A percentile compares a stretch with the other conserved stretches of the same genome.
Evolutionary conservation across 1,284 basidiomycete species (phyloP).

Genomic region (Trichosporon faecale): DNA sequence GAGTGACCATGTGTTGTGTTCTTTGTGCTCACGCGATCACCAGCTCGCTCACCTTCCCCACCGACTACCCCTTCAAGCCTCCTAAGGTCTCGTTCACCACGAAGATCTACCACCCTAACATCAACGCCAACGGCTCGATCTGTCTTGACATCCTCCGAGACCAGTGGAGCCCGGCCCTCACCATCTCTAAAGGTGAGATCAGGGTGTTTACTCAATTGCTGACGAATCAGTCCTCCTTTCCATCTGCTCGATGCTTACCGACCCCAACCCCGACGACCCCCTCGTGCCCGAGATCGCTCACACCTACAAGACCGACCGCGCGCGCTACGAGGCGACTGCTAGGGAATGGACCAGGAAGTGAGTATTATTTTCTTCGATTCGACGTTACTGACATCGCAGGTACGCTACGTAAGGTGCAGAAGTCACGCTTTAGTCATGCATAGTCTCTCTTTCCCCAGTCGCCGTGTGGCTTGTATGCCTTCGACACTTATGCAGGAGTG

Average conservation of each 20-base stretch:
- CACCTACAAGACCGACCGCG: slow-evolving; percentile 90
- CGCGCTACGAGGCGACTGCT: slow-evolving; percentile 89
- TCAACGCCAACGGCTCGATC: slow-evolving; percentile 80
- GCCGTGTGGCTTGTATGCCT: slow-evolving; percentile 3
- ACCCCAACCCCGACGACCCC: slow-evolving; percentile 96
- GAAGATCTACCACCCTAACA: slow-evolving; percentile 64
- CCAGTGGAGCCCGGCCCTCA: slow-evolving; percentile 97
- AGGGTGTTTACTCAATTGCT: background rate
- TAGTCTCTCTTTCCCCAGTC: slow-evolving; percentile 8
- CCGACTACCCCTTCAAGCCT: slow-evolving; percentile 96
- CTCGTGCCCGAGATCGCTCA: slow-evolving; percentile 60
- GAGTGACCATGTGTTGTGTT: background rate
- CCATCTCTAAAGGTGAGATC: slow-evolving; percentile 88
- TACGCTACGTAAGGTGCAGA: slow-evolving; percentile 33
- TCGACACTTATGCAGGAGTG: slow-evolving; percentile 9
- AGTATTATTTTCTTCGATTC: no score
- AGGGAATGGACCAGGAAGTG: slow-evolving; percentile 97
- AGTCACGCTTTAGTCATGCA: slow-evolving; percentile 15
- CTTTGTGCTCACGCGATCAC: slow-evolving; percentile 8
- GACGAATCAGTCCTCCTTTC: slow-evolving; percentile 70
- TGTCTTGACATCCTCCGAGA: slow-evolving; percentile 96
- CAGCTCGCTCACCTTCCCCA: slow-evolving; percentile 54
- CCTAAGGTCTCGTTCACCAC: slow-evolving; percentile 99
- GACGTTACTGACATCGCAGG: slow-evolving; percentile 25
- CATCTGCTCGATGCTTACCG: slow-evolving; percentile 94